phyloP scores from a whole-genome alignment of 176 grass and related monocot genomes.

The Lolium rigidum region DNA sequence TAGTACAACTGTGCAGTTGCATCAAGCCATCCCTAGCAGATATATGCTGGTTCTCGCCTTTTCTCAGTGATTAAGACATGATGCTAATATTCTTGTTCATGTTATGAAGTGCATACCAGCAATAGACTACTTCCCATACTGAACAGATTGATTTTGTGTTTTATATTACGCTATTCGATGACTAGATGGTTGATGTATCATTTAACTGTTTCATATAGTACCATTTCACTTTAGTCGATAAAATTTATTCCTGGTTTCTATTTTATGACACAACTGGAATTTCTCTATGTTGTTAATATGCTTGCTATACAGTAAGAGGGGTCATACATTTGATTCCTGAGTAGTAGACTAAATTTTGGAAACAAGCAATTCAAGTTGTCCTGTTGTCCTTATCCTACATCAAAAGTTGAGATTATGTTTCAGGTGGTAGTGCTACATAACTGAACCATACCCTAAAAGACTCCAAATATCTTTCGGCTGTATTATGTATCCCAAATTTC shows the following conservation, averaged over 20 bases:
- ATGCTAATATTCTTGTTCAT: slow-evolving; percentile 45
- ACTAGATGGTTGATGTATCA: not conserved
- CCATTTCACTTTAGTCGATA: not conserved
- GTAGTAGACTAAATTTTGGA: slow-evolving; percentile 2
- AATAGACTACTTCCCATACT: not conserved
- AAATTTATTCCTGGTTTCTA: not conserved
- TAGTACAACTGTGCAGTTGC: slow-evolving; percentile 11
- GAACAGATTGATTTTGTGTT: not conserved
- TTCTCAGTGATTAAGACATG: slow-evolving; percentile 16
- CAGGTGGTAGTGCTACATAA: not conserved
- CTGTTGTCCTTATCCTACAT: not conserved
- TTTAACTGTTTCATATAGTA: not conserved
- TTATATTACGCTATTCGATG: not conserved
- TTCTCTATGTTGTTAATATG: slow-evolving; percentile 17
- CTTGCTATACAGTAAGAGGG: slow-evolving; percentile 24
- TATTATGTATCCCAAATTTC: not conserved
- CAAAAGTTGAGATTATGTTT: slow-evolving; percentile 17
- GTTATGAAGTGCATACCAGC: slow-evolving; percentile 6
- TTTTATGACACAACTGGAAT: not conserved
- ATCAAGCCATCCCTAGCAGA: slow-evolving; percentile 29
- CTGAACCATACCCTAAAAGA: not conserved
- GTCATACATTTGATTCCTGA: not conserved
- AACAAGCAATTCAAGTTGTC: not conserved
- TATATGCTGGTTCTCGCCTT: slow-evolving; percentile 26
- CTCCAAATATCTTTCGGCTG: not conserved